Evolutionary conservation across 2,329 filamentous ascomycete species (phyloP).

Genomic region (Beauveria bassiana): DNA sequence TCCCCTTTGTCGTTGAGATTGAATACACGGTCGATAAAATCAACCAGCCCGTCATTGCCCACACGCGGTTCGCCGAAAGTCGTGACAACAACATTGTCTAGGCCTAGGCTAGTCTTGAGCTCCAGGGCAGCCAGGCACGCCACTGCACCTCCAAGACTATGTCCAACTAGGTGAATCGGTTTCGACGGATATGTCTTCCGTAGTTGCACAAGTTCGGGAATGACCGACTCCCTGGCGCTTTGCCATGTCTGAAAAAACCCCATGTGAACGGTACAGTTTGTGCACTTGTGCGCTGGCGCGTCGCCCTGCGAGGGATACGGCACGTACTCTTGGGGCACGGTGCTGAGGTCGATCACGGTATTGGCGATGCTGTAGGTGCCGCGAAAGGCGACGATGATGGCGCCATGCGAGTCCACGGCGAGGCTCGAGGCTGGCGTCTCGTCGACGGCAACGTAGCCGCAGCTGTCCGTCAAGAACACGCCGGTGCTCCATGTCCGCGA

Average conservation of each 20-base stretch:
- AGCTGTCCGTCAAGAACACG: conserved; percentile 76
- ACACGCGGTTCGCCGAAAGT: conserved; percentile 85
- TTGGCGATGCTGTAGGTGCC: conserved; percentile 93
- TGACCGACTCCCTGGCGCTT: conserved; percentile 60
- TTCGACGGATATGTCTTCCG: conserved; percentile 59
- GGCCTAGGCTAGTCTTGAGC: conserved; percentile 63
- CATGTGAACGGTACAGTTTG: conserved; percentile 85
- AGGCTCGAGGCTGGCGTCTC: conserved; percentile 35
- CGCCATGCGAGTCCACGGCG: conserved; percentile 16
- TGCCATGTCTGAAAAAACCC: conserved; percentile 85
- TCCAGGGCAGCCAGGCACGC: conserved; percentile 82
- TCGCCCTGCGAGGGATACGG: conserved; percentile 61
- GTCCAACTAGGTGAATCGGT: conserved; percentile 71
- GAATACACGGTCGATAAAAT: conserved; percentile 49
- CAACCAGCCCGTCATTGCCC: conserved; percentile 49
- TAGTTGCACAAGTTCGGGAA: conserved; percentile 57
- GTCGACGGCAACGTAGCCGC: conserved; percentile 88
- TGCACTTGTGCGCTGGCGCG: conserved; percentile 48
- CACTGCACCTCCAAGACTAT: conserved; percentile 88
- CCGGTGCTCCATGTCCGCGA: conserved; percentile 88
- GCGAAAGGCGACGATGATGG: conserved; percentile 79
- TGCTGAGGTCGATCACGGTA: conserved; percentile 82
- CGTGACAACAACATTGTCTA: conserved; percentile 66
- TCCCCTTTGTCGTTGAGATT: conserved; percentile 24
- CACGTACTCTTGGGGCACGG: conserved; percentile 80